Percentiles rank a stretch among this genome's conserved stretches.
phyloP scores from a whole-genome alignment of 768 basidiomycete species.

The Antrodiella citrinella region DNA sequence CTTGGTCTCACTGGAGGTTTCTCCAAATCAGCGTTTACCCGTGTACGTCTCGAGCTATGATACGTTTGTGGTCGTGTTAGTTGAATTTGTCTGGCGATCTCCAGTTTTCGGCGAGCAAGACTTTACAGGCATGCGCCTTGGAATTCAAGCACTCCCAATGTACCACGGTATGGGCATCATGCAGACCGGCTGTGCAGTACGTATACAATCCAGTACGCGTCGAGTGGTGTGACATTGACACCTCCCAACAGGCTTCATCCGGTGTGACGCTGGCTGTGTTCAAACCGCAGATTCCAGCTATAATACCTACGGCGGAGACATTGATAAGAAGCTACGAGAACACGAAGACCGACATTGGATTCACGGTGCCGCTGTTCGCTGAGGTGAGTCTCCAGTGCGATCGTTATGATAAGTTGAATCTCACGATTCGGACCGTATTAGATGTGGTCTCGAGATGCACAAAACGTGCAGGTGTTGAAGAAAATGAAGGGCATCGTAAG shows the following conservation, averaged over 20 bases:
- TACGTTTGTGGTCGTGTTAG: too few relatives aligned
- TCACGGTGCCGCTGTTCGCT: constrained; percentile 22
- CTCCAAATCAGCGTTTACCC: constrained; percentile 4
- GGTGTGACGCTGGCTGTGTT: constrained; percentile 20
- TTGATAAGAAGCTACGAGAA: constrained; percentile 14
- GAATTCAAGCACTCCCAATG: constrained; percentile 20
- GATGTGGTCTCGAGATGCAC: constrained; percentile 21
- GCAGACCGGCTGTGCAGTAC: constrained; percentile 18
- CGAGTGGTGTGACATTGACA: not conserved
- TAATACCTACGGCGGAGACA: constrained; percentile 19
- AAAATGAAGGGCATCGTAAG: constrained; percentile 8
- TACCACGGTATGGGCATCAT: constrained; percentile 22
- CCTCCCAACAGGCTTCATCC: constrained; percentile 12
- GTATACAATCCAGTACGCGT: too few relatives aligned
- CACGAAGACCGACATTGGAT: constrained; percentile 18
- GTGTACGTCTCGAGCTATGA: constrained; percentile 6
- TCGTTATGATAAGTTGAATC: not conserved
- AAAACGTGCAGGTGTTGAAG: constrained; percentile 12
- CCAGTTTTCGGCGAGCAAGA: constrained; percentile 21
- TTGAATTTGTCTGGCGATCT: constrained; percentile 4
- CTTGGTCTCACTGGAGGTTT: constrained; percentile 11
- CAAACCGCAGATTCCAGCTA: constrained; percentile 19
- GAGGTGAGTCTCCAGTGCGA: constrained; percentile 16
- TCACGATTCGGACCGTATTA: constrained; percentile 3
- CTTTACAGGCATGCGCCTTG: constrained; percentile 15